Conservation (phyloP, 2,329 filamentous ascomycete genomes). For the Drechslerella stenobrocha region DNA sequence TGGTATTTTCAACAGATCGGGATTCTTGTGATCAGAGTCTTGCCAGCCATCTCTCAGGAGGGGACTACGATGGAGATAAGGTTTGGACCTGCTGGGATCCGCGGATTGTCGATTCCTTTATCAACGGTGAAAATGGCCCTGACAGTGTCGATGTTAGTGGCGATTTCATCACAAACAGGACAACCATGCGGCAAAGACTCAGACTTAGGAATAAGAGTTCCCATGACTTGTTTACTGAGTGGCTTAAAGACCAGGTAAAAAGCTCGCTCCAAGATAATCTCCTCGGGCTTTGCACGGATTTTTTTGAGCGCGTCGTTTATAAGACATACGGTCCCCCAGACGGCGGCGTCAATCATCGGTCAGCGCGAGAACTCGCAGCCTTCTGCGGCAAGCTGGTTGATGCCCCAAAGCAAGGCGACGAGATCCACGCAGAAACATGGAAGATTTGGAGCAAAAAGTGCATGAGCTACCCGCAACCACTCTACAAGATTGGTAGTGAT, state of each 20-base stretch:
- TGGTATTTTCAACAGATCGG: slow-evolving; percentile 73
- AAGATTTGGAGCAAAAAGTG: background rate
- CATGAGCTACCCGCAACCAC: background rate
- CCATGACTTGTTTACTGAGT: slow-evolving; percentile 56
- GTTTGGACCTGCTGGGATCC: slow-evolving; percentile 75
- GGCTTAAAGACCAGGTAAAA: slow-evolving; percentile 62
- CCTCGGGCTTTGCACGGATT: slow-evolving; percentile 68
- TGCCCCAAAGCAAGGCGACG: slow-evolving; percentile 62
- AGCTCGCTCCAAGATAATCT: slow-evolving; percentile 64
- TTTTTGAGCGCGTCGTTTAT: slow-evolving; percentile 68
- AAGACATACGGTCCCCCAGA: slow-evolving; percentile 54
- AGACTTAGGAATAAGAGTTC: no score
- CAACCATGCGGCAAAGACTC: no score
- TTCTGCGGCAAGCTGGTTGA: slow-evolving; percentile 64
- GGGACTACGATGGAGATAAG: slow-evolving; percentile 80
- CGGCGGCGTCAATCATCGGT: slow-evolving; percentile 57
- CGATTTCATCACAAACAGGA: no score
- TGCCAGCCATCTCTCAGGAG: slow-evolving; percentile 72
- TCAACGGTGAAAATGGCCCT: slow-evolving; percentile 59
- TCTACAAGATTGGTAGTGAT: slow-evolving; percentile 1
- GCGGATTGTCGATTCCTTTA: slow-evolving; percentile 67
- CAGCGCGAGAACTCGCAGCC: slow-evolving; percentile 61
- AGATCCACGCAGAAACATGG: slow-evolving; percentile 55
- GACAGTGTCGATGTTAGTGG: slow-evolving; percentile 36
- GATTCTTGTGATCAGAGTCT: slow-evolving; percentile 60